Conservation (phyloP, 2,329 filamentous ascomycete genomes). For the Ilyonectria sp. region DNA sequence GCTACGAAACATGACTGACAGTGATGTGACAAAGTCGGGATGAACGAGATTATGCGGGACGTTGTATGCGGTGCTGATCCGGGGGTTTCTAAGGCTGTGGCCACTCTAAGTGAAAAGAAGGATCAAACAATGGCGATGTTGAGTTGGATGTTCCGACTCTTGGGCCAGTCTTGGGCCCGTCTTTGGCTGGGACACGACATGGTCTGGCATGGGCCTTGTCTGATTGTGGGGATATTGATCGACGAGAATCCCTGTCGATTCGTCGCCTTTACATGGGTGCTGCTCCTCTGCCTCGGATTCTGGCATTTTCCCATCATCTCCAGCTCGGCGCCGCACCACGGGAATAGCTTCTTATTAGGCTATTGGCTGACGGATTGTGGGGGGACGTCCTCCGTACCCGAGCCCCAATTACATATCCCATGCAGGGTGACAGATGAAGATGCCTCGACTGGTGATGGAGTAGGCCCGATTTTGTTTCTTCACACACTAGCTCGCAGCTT, state of each 20-base stretch:
- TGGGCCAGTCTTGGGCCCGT: background rate
- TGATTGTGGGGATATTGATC: constrained; percentile 21
- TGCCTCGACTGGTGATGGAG: background rate
- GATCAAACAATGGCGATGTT: constrained; percentile 34
- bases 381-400: background rate
- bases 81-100: constrained; percentile 18
- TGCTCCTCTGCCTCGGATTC: constrained; percentile 9
- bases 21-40: constrained; percentile 28
- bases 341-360: background rate
- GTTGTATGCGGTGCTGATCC: background rate
- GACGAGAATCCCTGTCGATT: constrained; percentile 13
- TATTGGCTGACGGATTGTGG: constrained; percentile 10
- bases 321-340: background rate
- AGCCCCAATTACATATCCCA: background rate
- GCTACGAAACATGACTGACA: constrained; percentile 15
- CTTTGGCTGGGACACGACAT: constrained; percentile 6
- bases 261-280: background rate
- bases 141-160: constrained; percentile 16
- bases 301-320: background rate
- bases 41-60: constrained; percentile 25
- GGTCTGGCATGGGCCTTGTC: constrained; percentile 4
- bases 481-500: constrained; percentile 1
- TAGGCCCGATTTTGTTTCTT: background rate
- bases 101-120: constrained; percentile 41
- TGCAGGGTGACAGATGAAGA: background rate